Conservation (phyloP, 306 rosid species). For the Dalbergia cochinchinensis region DNA sequence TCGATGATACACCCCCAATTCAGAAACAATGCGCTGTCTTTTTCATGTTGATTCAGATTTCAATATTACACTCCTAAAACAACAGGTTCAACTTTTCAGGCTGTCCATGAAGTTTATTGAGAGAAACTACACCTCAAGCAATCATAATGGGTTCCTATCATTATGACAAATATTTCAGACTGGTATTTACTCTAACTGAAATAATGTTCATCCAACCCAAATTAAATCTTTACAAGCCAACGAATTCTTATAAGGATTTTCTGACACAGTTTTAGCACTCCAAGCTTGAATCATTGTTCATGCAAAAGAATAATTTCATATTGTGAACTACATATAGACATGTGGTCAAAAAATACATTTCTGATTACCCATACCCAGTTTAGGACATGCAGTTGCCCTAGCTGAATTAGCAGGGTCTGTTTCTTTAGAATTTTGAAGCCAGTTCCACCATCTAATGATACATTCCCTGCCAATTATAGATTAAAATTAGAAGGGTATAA, state of each 20-base stretch:
- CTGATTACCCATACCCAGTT: conserved; percentile 40
- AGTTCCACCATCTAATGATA: conserved; percentile 84
- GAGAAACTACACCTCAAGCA: not conserved
- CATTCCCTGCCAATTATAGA: conserved; percentile 74
- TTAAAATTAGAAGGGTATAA: conserved; percentile 9
- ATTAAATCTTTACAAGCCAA: conserved; percentile 20
- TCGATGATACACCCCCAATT: not conserved
- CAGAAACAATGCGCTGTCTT: not conserved
- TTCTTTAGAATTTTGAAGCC: conserved; percentile 63
- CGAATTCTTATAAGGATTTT: conserved; percentile 3
- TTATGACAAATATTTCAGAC: conserved; percentile 20
- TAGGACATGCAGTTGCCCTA: conserved; percentile 37
- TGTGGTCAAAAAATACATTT: conserved; percentile 42
- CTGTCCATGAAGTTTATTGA: conserved; percentile 4
- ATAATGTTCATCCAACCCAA: conserved; percentile 18
- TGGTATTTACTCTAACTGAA: conserved; percentile 1
- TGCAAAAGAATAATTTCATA: conserved; percentile 30
- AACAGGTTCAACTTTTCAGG: conserved; percentile 9
- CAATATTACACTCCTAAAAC: too few relatives aligned
- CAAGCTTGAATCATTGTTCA: conserved; percentile 22
- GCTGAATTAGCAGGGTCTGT: conserved; percentile 48
- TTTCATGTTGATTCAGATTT: not conserved
- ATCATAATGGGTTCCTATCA: not conserved
- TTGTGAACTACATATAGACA: not conserved
- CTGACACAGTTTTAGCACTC: conserved; percentile 22